Base-by-base conservation (phyloP, 140 eudicot genomes). In the Stevia rebaudiana region DNA sequence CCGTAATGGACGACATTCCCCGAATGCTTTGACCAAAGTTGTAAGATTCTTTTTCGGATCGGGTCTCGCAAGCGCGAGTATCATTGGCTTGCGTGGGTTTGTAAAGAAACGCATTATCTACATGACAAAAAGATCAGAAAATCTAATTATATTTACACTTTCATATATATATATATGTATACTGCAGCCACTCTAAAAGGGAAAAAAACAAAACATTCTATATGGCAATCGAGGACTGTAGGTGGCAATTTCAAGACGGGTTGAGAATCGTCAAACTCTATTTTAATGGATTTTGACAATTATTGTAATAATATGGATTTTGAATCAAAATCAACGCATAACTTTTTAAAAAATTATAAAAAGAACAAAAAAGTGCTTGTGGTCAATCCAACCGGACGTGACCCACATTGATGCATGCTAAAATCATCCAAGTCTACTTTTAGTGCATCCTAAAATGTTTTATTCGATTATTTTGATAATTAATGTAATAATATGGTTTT, bases 71-170 rank as follows among this genome's bases (percentile, higher is more conserved):
- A 92, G 97, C 50, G 99, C 99, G 9, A 92, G 94, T 62, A 92
- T 92, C 99, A 92, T 88, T 2, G 99, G 99, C 80, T 92, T 92
- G 65, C 96, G 81, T 49, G 99, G 99, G 77, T 92, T 92, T 28
- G 97, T 83, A 58, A 92, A 92, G 85, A 92, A 92, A 25, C 99
- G 95, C 99, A 92, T 92, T 63, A 92, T 85, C 99, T 92, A 87
- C 68, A 78, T 55, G 43, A 75, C 18, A 23, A 13, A 22, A 67
- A 70, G 19, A 47, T 59, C n/a, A n/a, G 52, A 40, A 49, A 49
- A 57, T 56, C n/a, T 58, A 8, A 49, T n/a, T 41, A 67, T 36
- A 19, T 46, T 28, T 16, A 56, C 42, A 56, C 43, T 56, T 56
- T 8, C 63, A 56, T 6, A 56, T 56, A 56, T 19, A 28, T 6